Conservation (phyloP, 345 rosid species). For the Pugionium cornutum region DNA sequence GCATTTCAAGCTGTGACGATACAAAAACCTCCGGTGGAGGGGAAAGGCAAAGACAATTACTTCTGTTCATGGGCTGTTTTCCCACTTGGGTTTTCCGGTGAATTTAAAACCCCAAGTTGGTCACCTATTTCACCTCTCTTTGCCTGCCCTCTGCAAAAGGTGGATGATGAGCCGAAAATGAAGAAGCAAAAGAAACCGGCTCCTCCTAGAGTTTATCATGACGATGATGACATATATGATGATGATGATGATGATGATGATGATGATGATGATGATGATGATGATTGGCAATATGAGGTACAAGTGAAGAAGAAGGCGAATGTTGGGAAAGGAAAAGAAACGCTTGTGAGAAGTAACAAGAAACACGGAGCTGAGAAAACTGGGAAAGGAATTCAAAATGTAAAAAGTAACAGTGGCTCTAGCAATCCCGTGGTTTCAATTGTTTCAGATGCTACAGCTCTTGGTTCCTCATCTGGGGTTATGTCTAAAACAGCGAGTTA, state of each 20-base stretch:
- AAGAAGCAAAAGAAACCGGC: conserved; percentile 31
- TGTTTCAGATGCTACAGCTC: not conserved
- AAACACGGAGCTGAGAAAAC: conserved; percentile 44
- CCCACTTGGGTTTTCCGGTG: conserved; percentile 61
- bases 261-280: conserved; percentile 40
- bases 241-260: conserved; percentile 49
- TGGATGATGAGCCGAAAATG: conserved; percentile 11
- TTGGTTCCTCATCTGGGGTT: conserved; percentile 33
- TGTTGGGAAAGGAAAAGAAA: conserved; percentile 50
- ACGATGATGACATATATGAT: conserved; percentile 60
- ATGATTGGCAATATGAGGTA: conserved; percentile 50
- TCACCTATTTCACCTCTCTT: conserved; percentile 74
- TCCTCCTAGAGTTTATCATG: conserved; percentile 45
- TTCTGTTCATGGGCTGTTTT: conserved; percentile 82
- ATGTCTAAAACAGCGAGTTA: conserved; percentile 45
- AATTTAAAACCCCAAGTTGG: conserved; percentile 48
- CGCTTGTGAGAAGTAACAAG: conserved; percentile 43
- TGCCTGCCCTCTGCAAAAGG: conserved; percentile 43
- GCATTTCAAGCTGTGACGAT: conserved; percentile 76
- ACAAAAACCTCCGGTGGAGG: conserved; percentile 60
- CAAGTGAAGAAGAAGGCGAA: conserved; percentile 48
- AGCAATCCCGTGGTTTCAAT: not conserved
- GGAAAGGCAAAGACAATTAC: conserved; percentile 52
- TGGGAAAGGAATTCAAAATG: no score
- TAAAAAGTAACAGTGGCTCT: not conserved